Conservation (phyloP, 1,284 basidiomycete species). For the Leccinum pachyderme region DNA sequence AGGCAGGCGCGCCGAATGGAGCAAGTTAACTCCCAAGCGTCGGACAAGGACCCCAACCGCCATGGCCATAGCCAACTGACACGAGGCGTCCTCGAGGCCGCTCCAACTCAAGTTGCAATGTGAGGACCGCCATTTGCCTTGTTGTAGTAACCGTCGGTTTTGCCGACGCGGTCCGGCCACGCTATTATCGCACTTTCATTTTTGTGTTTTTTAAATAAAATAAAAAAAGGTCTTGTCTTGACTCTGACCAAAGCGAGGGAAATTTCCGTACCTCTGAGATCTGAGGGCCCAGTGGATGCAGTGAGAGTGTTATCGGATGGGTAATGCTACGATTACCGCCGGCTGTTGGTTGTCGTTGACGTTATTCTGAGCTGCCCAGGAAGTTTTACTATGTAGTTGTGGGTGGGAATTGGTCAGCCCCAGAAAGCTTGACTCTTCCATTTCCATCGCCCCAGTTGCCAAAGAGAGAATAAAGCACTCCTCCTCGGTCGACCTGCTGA, state of each 20-base stretch:
- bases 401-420: conserved; percentile 32
- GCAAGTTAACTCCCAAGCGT: conserved; percentile 12
- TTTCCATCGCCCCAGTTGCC: conserved; percentile 32
- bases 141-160: conserved; percentile 11
- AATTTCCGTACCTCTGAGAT: conserved; percentile 1
- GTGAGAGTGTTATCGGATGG: conserved; percentile 3
- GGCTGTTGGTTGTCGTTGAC: neutral
- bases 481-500: conserved; percentile 24
- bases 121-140: conserved; percentile 8
- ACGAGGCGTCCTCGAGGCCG: conserved; percentile 30
- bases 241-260: conserved; percentile 7
- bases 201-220: neutral
- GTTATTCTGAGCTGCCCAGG: conserved; percentile 13
- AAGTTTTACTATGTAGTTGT: conserved; percentile 13
- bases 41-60: conserved; percentile 2
- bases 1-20: conserved; percentile 9
- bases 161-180: conserved; percentile 17
- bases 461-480: conserved; percentile 37
- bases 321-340: neutral
- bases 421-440: conserved; percentile 27
- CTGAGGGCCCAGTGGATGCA: neutral
- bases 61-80: conserved; percentile 1
- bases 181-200: conserved; percentile 20
- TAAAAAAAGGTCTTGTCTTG: neutral
- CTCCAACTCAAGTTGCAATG: conserved; percentile 1